Base-by-base conservation (phyloP, 75 land plant genomes). In the Pinus tabuliformis region DNA sequence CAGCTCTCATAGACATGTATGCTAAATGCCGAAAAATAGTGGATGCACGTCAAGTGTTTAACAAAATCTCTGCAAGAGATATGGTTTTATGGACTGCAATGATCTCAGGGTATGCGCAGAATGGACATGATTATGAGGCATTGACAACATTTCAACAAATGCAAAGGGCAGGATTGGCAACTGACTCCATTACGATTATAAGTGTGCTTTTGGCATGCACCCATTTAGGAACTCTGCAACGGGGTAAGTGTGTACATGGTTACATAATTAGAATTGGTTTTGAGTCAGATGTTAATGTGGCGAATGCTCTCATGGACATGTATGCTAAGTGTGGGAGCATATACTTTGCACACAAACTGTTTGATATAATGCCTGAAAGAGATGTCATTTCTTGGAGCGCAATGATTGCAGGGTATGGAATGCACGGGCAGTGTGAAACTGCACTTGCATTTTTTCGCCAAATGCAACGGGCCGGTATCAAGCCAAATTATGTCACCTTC, bases 271-370 rank as follows among this genome's bases (percentile, higher is more conserved):
- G 80, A 3, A 56, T 83, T 24, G 45, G 54, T 1, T 73, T 12
- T 75, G 84, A 88, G 81, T 59, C 73, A 30, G 81, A 76, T 77
- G 79, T 85, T 52, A 62, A 81, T 78, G 89, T 86, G 20, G 77
- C 79, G 6, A 82, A 81, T 78, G 75, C 92, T 12, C 81, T 92
- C 26, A 78, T 83, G 56, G 86, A 88, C 52, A 88, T 92, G 92
- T 92, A 90, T 76, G 85, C 86, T 42, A 92, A 88, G 66, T 92
- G 92, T 80, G 87, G 89, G 45, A 57, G 78, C 70, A 36, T 92
- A 33, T 76, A 78, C 49, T 86, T 84, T 36, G 83, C 92, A 22
- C 77, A 49, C 49, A 39, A 59, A 59, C 63, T 90, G 24, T 92
- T 92, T 73, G 63, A 60, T 13, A 33, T 59, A 70, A 78, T 83